Evolutionary conservation across 495 filamentous ascomycete species (phyloP).

Genomic region (Rhizodiscina lignyota): DNA sequence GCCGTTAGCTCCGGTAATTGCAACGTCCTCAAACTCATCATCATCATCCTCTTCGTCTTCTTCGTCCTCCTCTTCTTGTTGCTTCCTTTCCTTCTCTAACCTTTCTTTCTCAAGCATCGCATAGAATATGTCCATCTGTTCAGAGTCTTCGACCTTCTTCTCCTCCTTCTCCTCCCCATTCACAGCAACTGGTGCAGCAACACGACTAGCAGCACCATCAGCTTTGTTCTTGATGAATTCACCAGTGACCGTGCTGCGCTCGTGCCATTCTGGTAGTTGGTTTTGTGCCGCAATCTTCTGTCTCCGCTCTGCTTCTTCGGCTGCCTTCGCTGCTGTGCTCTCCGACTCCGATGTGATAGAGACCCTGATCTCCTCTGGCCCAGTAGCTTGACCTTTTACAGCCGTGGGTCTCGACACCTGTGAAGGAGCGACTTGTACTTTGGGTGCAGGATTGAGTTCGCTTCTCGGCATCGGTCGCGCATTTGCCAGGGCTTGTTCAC

Average conservation of each 20-base stretch:
- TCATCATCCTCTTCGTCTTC: constrained; percentile 16
- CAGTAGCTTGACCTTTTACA: constrained; percentile 56
- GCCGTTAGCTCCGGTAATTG: neutral
- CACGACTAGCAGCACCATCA: neutral
- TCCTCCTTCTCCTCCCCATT: constrained; percentile 36
- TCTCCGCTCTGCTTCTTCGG: constrained; percentile 54
- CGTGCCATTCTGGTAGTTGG: constrained; percentile 76
- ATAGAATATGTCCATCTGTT: constrained; percentile 26
- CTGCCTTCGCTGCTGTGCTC: constrained; percentile 56
- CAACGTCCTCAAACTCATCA: constrained; percentile 16
- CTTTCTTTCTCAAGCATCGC: constrained; percentile 36
- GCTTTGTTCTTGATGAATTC: constrained; percentile 9
- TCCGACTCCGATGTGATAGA: constrained; percentile 58
- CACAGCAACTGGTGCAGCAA: constrained; percentile 12
- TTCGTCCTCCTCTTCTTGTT: constrained; percentile 25
- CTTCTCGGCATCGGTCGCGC: constrained; percentile 44
- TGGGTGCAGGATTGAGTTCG: constrained; percentile 34
- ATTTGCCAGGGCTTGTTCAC: constrained; percentile 55
- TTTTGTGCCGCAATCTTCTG: constrained; percentile 70
- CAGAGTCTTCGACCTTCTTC: constrained; percentile 27
- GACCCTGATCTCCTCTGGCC: constrained; percentile 57
- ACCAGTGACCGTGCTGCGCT: constrained; percentile 59
- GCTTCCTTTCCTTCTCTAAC: constrained; percentile 21
- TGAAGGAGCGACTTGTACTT: constrained; percentile 28
- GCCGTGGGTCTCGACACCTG: constrained; percentile 36